Evolutionary conservation across 2,329 filamentous ascomycete genomes (phyloP), one percentile per base, ranked within the genome.

Genomic region (Ascochyta rabiei): DNA sequence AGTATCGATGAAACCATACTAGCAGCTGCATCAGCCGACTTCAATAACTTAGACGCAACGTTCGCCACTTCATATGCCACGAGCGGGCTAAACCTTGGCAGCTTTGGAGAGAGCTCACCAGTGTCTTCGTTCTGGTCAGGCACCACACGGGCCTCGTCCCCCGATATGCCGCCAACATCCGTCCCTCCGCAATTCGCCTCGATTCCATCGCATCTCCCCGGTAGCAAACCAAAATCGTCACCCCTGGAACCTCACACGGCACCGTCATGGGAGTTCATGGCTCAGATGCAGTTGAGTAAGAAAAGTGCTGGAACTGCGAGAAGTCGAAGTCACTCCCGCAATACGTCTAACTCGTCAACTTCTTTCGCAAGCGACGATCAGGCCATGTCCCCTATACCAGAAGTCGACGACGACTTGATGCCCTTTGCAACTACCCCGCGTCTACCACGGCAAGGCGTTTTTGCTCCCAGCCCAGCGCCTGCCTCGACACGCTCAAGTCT

Each of bases 111-210:
- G 26, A 57, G 62, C 23, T 73, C 71, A 62, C 69, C 71, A 61
- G 71, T 71, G 62, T 69, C 71, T 67, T 74, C 71, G 59, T 68
- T 70, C 50, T 73, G 67, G 63, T 72, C 71, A 67, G 70, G 67
- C 56, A 73, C 71, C 48, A 74, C 72, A 41, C 61, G 71, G 43
- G 66, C 69, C 41, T 75, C 72, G 8, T 73, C 70, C 18, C 72
- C 72, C 54, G 71, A 73, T 26, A 61, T 66, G 60, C 66, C 61
- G 34, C 63, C 69, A 19, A 72, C 68, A 8, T 69, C 66, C 18
- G 63, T 64, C 12, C 67, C 68, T 18, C 38, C 57, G 4, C 62
- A 62, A 33, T 66, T 63, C 30, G 54, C 60, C n/a, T 54, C 62
- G 2, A 57, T 56, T 6, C 57, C 67, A 33, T 54, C 59, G 13